phyloP scores from a whole-genome alignment of 1,284 basidiomycete species.

The Irpex sp. region DNA sequence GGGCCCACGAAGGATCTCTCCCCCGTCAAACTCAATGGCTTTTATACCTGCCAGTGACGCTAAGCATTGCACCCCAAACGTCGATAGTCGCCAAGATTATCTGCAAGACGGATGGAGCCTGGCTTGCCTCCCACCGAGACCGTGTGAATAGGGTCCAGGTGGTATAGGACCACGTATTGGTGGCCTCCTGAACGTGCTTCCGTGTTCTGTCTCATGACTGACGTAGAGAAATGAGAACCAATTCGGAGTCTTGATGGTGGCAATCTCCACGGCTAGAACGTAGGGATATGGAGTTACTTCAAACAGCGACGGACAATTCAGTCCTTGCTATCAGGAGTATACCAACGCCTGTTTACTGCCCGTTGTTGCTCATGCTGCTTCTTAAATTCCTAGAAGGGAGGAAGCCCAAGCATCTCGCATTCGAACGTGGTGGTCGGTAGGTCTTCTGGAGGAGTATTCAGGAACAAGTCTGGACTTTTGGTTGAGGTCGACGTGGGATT shows the following conservation, averaged over 20 bases:
- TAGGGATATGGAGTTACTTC: neutral
- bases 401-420: too few species aligned
- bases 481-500: neutral
- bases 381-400: too few species aligned
- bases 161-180: neutral
- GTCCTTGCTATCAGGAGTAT: neutral
- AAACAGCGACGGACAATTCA: neutral
- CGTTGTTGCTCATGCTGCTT: too few species aligned
- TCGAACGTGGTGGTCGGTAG: neutral
- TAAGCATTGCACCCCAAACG: neutral
- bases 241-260: neutral
- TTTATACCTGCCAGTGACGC: neutral
- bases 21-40: neutral
- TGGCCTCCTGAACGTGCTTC: neutral
- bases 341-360: too few species aligned
- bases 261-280: neutral
- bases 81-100: neutral
- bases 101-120: neutral
- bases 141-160: neutral
- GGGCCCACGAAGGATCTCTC: neutral
- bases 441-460: neutral
- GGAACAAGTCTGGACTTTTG: neutral
- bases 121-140: neutral
- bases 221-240: neutral
- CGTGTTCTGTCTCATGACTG: neutral